Conservation (phyloP, 1,139 yeast genomes). For the Sugiyamaella castrensis region DNA sequence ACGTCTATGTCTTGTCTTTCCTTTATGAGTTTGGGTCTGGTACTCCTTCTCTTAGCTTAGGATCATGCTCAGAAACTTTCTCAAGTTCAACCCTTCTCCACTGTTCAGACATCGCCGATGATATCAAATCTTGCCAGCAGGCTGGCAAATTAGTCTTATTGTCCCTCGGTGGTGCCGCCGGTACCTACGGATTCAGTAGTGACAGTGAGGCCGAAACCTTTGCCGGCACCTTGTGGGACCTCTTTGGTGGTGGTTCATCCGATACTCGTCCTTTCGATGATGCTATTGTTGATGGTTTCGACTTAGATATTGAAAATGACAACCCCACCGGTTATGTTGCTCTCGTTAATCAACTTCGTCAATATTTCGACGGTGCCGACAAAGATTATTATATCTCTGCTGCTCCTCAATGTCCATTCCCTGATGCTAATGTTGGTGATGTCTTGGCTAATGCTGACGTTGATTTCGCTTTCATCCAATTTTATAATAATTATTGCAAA, state of each 20-base stretch:
- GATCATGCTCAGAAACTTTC: conserved; percentile 43
- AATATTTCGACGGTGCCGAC: conserved; percentile 46
- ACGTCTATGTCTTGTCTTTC: conserved; percentile 71
- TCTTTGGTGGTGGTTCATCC: conserved; percentile 72
- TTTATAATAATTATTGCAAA: conserved; percentile 84
- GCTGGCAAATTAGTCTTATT: conserved; percentile 73
- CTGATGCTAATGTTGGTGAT: conserved; percentile 80
- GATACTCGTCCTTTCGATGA: conserved; percentile 71
- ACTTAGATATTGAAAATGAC: conserved; percentile 64
- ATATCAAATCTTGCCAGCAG: conserved; percentile 77
- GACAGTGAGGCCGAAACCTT: conserved; percentile 63
- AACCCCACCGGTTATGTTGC: conserved; percentile 52
- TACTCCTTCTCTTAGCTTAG: conserved; percentile 54
- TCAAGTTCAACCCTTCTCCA: conserved; percentile 34
- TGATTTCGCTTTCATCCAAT: conserved; percentile 88
- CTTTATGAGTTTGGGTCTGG: conserved; percentile 55
- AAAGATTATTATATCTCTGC: conserved; percentile 73
- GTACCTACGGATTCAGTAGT: conserved; percentile 66
- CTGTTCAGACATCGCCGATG: conserved; percentile 47
- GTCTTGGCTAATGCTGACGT: conserved; percentile 57
- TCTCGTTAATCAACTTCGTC: conserved; percentile 53
- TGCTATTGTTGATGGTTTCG: conserved; percentile 69
- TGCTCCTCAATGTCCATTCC: conserved; percentile 94
- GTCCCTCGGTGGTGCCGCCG: conserved; percentile 86
- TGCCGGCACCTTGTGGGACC: conserved; percentile 78